Conservation (phyloP, 2,329 filamentous ascomycete genomes). For the Nigrograna mackinnonii region DNA sequence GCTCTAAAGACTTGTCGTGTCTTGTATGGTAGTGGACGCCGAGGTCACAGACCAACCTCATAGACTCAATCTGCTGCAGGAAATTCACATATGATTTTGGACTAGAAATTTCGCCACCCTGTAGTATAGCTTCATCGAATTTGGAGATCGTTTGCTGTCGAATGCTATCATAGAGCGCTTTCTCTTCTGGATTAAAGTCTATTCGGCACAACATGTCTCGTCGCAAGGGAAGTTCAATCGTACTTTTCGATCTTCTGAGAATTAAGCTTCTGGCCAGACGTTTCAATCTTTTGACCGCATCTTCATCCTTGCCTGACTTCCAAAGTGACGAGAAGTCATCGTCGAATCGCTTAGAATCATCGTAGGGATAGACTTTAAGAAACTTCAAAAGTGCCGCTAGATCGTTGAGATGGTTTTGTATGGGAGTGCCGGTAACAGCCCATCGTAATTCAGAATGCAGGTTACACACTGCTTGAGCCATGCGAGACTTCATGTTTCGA, state of each 20-base stretch:
- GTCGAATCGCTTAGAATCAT: conserved; percentile 43
- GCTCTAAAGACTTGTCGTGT: conserved; percentile 3
- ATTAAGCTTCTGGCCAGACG: conserved; percentile 43
- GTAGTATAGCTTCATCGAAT: conserved; percentile 35
- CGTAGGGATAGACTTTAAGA: conserved; percentile 47
- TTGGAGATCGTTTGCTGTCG: conserved; percentile 11
- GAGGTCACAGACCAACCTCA: conserved; percentile 53
- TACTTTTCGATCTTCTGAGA: conserved; percentile 44
- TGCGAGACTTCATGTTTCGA: conserved; percentile 38
- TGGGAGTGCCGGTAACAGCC: conserved; percentile 55
- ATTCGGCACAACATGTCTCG: conserved; percentile 39
- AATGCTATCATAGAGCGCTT: conserved; percentile 37
- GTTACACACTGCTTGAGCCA: conserved; percentile 18
- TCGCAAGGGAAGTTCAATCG: conserved; percentile 44
- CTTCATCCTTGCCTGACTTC: conserved; percentile 41
- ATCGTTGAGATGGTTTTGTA: conserved; percentile 52
- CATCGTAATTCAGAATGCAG: conserved; percentile 45
- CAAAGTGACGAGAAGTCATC: conserved; percentile 42
- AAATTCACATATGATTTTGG: conserved; percentile 43
- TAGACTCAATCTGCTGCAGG: conserved; percentile 49
- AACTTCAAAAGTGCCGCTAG: conserved; percentile 50
- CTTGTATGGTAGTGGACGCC: conserved; percentile 43
- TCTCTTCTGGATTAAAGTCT: conserved; percentile 42
- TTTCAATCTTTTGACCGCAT: conserved; percentile 46
- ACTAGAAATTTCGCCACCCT: conserved; percentile 9